Conservation (phyloP, 306 rosid species). For the Castanospermum australe region DNA sequence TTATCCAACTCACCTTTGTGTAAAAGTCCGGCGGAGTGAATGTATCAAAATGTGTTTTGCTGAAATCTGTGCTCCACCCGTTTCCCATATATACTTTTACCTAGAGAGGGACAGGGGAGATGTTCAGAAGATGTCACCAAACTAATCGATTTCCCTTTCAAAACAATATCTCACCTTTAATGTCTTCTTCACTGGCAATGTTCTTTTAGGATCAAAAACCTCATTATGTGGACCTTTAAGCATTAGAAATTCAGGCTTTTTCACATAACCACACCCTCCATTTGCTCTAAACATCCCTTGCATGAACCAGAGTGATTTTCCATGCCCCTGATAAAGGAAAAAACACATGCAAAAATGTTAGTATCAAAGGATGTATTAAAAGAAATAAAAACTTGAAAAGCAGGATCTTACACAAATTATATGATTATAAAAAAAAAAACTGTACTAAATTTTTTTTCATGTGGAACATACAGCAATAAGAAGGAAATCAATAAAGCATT, state of each 20-base stretch:
- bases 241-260: constrained; percentile 67
- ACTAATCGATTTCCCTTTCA: constrained; percentile 19
- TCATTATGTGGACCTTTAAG: constrained; percentile 39
- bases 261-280: constrained; percentile 89
- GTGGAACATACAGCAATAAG: neutral
- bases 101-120: constrained; percentile 38
- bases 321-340: constrained; percentile 64
- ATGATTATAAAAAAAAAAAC: neutral
- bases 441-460: neutral
- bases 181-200: constrained; percentile 49
- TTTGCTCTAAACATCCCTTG: constrained; percentile 92
- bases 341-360: constrained; percentile 13
- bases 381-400: constrained; percentile 8
- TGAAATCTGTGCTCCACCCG: constrained; percentile 48
- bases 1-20: constrained; percentile 50
- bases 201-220: constrained; percentile 66
- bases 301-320: constrained; percentile 75
- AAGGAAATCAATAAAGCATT: neutral
- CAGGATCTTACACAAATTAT: neutral
- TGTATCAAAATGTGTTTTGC: constrained; percentile 51
- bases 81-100: constrained; percentile 55
- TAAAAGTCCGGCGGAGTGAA: constrained; percentile 93
- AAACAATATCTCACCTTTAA: constrained; percentile 54
- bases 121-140: constrained; percentile 26
- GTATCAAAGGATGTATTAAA: neutral